Base-by-base conservation (phyloP, 1,284 basidiomycete genomes). In the Ustilago tritici region DNA sequence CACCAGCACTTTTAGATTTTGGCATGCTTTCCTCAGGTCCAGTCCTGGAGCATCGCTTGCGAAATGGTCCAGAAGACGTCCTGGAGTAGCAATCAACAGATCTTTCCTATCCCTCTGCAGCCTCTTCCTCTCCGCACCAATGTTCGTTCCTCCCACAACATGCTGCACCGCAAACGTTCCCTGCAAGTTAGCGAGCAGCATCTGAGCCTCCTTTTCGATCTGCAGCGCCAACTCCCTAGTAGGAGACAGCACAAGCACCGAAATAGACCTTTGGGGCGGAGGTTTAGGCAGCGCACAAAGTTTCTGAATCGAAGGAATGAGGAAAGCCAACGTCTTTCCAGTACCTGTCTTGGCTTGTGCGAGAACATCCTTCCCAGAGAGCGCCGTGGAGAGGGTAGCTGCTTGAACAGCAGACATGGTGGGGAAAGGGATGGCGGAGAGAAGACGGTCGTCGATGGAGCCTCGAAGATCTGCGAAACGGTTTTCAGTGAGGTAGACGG, bases 331-430 rank as follows among this genome's bases (percentile, higher is more conserved):
- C 0, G 95, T 97, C 88, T 97, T 98, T 57, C 95, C 95, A 0
- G 95, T 95, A 50, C 95, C 94, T 0, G 95, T 96, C 86, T 92
- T 93, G n/a, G 95, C 93, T 82, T 92, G 91, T 23, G 94, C 93
- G 41, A 95, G 76, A 4, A 89, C 83, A 61, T 89, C 88, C 38
- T 82, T 79, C 47, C 87, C 86, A 0, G 81, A 78, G 4, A 89
- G 76, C 43, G 88, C 87, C 7, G 86, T 77, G n/a, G 87, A 86
- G 17, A 89, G 80, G 1, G 88, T 89, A 41, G 87, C 86, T 7
- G 88, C 88, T 82, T 89, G 88, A 17, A 88, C 88, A 56, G 87
- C 85, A 3, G 87, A 87, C 80, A 88, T 88, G 74, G 66, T 79
- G 60, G 85, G 82, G 78, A 87, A 87, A 4, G 86, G 85, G 14